Evolutionary conservation across 176 grass and related monocot genomes (phyloP), one percentile per base, ranked within the genome.

Genomic region (Zoysia japonica): DNA sequence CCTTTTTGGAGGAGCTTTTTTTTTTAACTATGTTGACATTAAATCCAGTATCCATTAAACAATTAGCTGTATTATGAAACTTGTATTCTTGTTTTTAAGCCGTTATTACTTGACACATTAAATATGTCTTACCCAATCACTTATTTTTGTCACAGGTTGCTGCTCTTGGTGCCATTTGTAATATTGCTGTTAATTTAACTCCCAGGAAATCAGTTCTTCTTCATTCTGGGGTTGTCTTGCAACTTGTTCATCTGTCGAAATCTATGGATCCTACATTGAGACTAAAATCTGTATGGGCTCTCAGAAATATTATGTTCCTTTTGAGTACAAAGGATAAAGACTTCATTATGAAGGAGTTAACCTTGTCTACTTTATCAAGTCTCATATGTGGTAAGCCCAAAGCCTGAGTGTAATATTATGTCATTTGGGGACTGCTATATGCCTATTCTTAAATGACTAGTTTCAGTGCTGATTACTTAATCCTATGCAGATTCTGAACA

Each of bases 261-360:
- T 99, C 96, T 11, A 93, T 95, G 90, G 83, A 93, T 87, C 88
- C 92, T 57, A 76, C 67, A 71, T 78, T 99, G 75, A 92, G 96
- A 71, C 65, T 93, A 75, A 95, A 95, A 85, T 95, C 96, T 69
- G 90, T 93, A 60, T 87, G 74, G 78, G 92, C 90, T 87, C 86
- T 99, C 76, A 86, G 90, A 62, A 99, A 99, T 85, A 85, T 94
- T 72, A 89, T 99, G 86, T 99, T 99, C 90, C 88, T 99, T 85
- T 76, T 90, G 11, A 86, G 92, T 79, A 72, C 78, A 65, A 93
- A 85, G 78, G 92, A 93, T 83, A 99, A 91, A 90, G 90, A 95
- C 70, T 85, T 82, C 49, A 89, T 99, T 71, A 76, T 99, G 80
- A 93, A 84, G 66, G 90, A 99, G 76, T 74, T 99, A 71, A 88